A percentile compares a stretch with the other conserved stretches of the same genome.
Conservation (phyloP, 2,329 filamentous ascomycete species). For the Fusarium burgessii region DNA sequence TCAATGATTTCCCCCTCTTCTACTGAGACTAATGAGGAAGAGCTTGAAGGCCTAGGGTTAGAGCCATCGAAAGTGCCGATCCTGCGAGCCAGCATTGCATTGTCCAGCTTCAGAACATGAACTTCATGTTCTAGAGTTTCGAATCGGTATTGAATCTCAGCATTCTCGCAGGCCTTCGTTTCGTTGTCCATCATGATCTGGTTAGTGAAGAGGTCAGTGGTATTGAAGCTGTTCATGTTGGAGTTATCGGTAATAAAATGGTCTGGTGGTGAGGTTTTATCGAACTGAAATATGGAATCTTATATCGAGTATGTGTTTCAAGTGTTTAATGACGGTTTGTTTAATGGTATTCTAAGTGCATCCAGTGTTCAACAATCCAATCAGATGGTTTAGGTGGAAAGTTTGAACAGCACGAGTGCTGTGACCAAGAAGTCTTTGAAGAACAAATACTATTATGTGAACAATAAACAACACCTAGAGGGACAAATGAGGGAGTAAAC, state of each 20-base stretch:
- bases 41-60: not conserved
- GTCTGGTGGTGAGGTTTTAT: fast-evolving
- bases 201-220: too few relatives aligned
- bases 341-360: not conserved
- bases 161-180: not conserved
- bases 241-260: not conserved
- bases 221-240: too few relatives aligned
- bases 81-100: not conserved
- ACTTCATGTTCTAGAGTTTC: not conserved
- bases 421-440: fast-evolving
- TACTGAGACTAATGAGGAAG: not conserved
- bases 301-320: too few relatives aligned
- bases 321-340: not conserved
- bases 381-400: fast-evolving
- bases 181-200: fast-evolving
- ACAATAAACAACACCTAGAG: not conserved
- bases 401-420: fast-evolving
- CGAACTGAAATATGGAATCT: too few relatives aligned
- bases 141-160: not conserved
- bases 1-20: not conserved
- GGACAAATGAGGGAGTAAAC: fast-evolving
- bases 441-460: not conserved
- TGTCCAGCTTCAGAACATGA: not conserved
- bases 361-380: not conserved
- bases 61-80: not conserved